Evolutionary conservation across 2,329 filamentous ascomycete species (phyloP).

Genomic region (Colletotrichum truncatum): DNA sequence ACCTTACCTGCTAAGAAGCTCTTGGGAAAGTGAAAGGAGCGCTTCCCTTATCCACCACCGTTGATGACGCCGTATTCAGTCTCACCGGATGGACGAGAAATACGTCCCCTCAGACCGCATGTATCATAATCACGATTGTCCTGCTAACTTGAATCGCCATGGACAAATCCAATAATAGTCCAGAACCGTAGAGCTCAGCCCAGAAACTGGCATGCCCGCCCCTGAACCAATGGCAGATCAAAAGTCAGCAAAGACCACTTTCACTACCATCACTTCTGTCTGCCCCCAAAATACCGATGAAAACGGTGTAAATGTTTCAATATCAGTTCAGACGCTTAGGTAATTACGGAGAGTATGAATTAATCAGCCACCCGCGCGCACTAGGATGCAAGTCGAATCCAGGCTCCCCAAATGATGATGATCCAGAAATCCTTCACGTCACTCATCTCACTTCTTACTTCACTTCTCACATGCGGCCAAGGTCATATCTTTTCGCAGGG

Average conservation of each 20-base stretch:
- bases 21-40: too few species aligned
- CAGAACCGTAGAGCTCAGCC: too few species aligned
- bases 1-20: too few species aligned
- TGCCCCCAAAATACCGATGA: neutral
- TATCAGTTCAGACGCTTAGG: conserved; percentile 3
- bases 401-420: conserved; percentile 1
- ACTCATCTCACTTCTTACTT: neutral
- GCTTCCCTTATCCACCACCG: too few species aligned
- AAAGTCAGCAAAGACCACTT: neutral
- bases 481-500: neutral
- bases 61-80: too few species aligned
- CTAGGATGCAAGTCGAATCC: conserved; percentile 5
- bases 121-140: too few species aligned
- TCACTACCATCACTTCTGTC: accelerated
- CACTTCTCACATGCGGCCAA: neutral
- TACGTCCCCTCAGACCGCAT: too few species aligned
- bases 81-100: too few species aligned
- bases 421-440: neutral
- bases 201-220: too few species aligned
- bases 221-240: neutral
- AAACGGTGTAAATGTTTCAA: neutral
- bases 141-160: too few species aligned
- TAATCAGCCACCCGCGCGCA: conserved; percentile 1
- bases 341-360: conserved; percentile 13
- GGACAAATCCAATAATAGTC: too few species aligned